These are phyloP conservation scores for Chloropicon primus DNA, from an alignment of 139 green algal species.

Conservation along the genomic window DNA sequence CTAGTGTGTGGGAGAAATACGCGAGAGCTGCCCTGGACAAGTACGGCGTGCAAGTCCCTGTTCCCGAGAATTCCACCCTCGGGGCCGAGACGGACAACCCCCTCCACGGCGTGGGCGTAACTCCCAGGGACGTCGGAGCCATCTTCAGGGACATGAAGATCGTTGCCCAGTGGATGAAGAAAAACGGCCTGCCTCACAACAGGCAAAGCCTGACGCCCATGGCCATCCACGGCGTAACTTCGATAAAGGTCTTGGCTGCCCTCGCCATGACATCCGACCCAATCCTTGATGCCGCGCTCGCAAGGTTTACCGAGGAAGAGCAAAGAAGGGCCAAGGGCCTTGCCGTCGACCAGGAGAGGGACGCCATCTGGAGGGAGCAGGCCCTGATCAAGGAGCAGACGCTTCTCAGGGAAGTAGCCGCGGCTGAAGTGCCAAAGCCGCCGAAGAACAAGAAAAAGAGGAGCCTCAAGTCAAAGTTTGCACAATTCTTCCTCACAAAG, in stretches of 20 bases:
- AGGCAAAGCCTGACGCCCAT: background rate
- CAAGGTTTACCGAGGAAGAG: background rate
- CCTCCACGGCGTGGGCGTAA: background rate
- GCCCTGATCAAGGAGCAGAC: background rate
- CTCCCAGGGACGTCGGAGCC: background rate
- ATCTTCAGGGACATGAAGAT: background rate
- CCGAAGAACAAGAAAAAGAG: background rate
- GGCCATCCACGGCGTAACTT: background rate
- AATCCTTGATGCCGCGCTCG: background rate
- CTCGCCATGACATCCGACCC: background rate
- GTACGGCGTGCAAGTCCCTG: background rate
- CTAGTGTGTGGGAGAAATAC: constrained; percentile 28
- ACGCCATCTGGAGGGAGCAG: background rate
- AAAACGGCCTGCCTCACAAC: background rate
- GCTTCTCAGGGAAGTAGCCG: too few relatives aligned
- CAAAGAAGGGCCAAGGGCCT: background rate
- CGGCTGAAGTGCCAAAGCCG: too few relatives aligned
- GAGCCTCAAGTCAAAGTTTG: background rate
- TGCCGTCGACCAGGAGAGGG: background rate
- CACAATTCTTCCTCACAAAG: background rate
- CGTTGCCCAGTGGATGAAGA: background rate
- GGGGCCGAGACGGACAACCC: background rate
- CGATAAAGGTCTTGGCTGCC: background rate
- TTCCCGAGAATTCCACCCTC: background rate
- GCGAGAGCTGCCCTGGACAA: constrained; percentile 26